A percentile compares a stretch with the other conserved stretches of the same genome.
Evolutionary conservation across 2,329 filamentous ascomycete genomes (phyloP).

Genomic region (Didymella segeticola): DNA sequence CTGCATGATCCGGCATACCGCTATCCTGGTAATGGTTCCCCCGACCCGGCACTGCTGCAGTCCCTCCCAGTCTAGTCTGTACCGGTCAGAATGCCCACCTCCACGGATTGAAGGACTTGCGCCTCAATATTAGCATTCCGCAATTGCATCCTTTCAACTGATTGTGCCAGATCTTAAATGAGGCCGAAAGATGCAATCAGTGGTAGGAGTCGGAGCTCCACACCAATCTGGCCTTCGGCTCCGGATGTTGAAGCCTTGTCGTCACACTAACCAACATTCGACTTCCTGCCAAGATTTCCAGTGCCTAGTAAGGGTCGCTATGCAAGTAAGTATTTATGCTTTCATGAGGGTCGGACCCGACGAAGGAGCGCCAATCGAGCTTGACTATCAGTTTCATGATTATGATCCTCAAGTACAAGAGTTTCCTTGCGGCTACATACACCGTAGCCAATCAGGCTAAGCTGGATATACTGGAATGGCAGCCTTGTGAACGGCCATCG

Average conservation of each 20-base stretch:
- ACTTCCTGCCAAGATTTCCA: not conserved
- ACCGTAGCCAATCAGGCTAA: constrained; percentile 3
- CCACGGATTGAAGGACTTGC: not conserved
- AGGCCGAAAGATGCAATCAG: constrained; percentile 6
- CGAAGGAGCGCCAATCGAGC: constrained; percentile 1
- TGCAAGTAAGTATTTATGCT: not conserved
- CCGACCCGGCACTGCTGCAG: not conserved
- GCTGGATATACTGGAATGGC: constrained; percentile 7
- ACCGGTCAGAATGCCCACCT: not conserved
- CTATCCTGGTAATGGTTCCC: not conserved
- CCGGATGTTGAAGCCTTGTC: not conserved
- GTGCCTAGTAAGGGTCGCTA: not conserved
- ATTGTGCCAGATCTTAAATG: not conserved
- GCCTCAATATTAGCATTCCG: not conserved
- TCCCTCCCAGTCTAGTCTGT: not conserved
- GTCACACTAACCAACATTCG: not conserved
- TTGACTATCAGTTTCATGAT: constrained; percentile 1
- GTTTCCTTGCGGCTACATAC: not conserved
- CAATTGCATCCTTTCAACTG: not conserved
- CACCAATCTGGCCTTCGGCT: not conserved
- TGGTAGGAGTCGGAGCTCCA: constrained; percentile 6
- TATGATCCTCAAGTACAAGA: not conserved
- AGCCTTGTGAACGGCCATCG: not conserved
- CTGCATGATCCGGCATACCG: not conserved
- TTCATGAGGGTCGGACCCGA: not conserved